These are phyloP conservation scores for Phyllosticta citribraziliensis DNA, from an alignment of 2,329 filamentous ascomycete genomes.

Conservation along the genomic window DNA sequence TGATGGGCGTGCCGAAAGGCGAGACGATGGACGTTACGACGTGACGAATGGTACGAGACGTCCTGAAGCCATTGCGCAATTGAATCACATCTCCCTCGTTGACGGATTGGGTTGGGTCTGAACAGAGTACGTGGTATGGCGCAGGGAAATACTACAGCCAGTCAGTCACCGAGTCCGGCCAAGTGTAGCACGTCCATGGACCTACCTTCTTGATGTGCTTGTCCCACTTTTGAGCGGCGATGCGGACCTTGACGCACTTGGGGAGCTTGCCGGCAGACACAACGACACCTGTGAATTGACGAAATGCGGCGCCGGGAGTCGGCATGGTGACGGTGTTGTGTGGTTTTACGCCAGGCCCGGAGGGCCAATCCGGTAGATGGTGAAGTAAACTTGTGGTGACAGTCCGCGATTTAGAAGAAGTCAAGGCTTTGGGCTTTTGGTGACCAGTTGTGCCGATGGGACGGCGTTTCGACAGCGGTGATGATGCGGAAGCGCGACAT, in stretches of 20 bases:
- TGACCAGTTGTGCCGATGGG: not conserved
- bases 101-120: slow-evolving; percentile 67
- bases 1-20: slow-evolving; percentile 55
- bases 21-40: slow-evolving; percentile 67
- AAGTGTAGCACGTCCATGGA: not conserved
- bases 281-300: slow-evolving; percentile 50
- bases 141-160: slow-evolving; percentile 52
- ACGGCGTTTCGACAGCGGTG: not conserved
- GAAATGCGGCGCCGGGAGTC: slow-evolving; percentile 11
- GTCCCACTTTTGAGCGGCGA: slow-evolving; percentile 65
- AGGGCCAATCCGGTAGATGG: not conserved
- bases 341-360: not conserved
- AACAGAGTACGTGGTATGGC: slow-evolving; percentile 58
- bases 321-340: slow-evolving; percentile 1
- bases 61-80: slow-evolving; percentile 57
- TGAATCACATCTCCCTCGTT: slow-evolving; percentile 65
- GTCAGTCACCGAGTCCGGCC: not conserved
- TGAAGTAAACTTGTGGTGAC: not conserved
- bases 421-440: not conserved
- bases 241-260: slow-evolving; percentile 68
- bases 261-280: slow-evolving; percentile 69
- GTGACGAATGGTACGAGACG: slow-evolving; percentile 58
- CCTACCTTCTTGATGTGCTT: slow-evolving; percentile 60
- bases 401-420: not conserved
- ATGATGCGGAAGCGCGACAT: not conserved